These are phyloP conservation scores for Magnolia officinalis DNA, from an alignment of 164 flowering plant genomes.

Conservation along the genomic window DNA sequence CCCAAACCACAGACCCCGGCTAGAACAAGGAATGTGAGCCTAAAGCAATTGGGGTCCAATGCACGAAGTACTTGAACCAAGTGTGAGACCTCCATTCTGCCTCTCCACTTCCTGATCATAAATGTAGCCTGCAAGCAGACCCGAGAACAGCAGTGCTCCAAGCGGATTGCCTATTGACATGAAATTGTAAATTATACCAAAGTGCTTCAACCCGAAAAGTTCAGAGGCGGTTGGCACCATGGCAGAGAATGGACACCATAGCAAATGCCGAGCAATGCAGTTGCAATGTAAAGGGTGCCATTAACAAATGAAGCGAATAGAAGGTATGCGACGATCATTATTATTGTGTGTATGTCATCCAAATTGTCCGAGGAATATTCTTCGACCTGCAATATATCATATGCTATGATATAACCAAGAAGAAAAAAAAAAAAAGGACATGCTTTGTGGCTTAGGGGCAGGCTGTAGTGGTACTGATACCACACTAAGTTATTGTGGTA, in stretches of 20 bases:
- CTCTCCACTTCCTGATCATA: conserved; percentile 67
- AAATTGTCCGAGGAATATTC: conserved; percentile 60
- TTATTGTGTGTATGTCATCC: conserved; percentile 66
- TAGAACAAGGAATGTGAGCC: conserved; percentile 61
- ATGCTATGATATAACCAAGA: not conserved
- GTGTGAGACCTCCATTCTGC: conserved; percentile 35
- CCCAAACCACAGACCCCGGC: conserved; percentile 66
- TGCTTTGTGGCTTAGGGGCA: no score
- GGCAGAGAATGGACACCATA: conserved; percentile 74
- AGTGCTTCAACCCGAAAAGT: conserved; percentile 81
- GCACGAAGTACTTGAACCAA: conserved; percentile 36
- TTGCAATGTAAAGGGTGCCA: conserved; percentile 69
- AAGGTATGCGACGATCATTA: conserved; percentile 63
- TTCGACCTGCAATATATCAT: conserved; percentile 45
- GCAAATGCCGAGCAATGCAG: conserved; percentile 78
- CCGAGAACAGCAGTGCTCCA: conserved; percentile 79
- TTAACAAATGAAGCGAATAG: conserved; percentile 60
- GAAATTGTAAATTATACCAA: conserved; percentile 66
- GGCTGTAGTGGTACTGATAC: no score
- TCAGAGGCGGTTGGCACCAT: conserved; percentile 88
- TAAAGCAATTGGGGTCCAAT: conserved; percentile 70
- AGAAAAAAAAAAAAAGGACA: no score
- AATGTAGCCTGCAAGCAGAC: conserved; percentile 63
- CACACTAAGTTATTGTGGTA: no score
- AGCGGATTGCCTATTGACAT: conserved; percentile 71